Percentiles rank a stretch among this genome's conserved stretches.
These are phyloP conservation scores for Coccomyxa sp. DNA, from an alignment of 139 green algal species.

Conservation along the genomic window DNA sequence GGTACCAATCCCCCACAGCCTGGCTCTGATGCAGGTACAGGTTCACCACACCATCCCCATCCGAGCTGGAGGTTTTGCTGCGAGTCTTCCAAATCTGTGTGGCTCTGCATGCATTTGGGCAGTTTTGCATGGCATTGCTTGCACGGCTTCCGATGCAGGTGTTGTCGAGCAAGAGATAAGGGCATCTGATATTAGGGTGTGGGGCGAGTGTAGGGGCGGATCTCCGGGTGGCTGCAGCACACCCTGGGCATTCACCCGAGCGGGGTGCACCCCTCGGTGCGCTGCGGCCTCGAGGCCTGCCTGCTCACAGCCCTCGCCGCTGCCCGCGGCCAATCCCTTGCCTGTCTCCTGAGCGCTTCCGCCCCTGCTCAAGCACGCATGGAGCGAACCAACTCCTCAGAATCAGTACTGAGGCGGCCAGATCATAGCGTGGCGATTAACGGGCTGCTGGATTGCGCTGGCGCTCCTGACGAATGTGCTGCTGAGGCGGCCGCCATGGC, in stretches of 20 bases:
- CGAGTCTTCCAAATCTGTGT: neutral
- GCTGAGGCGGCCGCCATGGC: conserved; percentile 21
- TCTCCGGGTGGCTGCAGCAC: conserved; percentile 53
- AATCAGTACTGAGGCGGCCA: neutral
- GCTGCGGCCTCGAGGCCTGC: conserved; percentile 70
- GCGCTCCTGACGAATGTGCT: conserved; percentile 6
- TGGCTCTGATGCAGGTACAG: conserved; percentile 38
- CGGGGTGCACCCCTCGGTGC: conserved; percentile 55
- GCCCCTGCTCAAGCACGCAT: neutral
- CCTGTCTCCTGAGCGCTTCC: conserved; percentile 18
- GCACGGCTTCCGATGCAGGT: no score
- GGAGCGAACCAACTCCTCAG: neutral
- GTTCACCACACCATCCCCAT: no score
- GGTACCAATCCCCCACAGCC: conserved; percentile 21
- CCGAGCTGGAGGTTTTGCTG: neutral
- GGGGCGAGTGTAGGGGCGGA: conserved; percentile 21
- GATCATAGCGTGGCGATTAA: conserved; percentile 25
- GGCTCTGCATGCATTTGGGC: neutral
- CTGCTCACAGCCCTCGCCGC: conserved; percentile 61
- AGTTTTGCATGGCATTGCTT: neutral
- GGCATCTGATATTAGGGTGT: neutral
- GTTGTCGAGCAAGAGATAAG: neutral
- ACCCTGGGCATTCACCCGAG: conserved; percentile 28
- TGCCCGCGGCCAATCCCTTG: conserved; percentile 12
- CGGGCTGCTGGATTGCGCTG: conserved; percentile 37